These are phyloP conservation scores for Pseudozyma sp. DNA, from an alignment of 1,284 basidiomycete genomes.

Conservation along the genomic window DNA sequence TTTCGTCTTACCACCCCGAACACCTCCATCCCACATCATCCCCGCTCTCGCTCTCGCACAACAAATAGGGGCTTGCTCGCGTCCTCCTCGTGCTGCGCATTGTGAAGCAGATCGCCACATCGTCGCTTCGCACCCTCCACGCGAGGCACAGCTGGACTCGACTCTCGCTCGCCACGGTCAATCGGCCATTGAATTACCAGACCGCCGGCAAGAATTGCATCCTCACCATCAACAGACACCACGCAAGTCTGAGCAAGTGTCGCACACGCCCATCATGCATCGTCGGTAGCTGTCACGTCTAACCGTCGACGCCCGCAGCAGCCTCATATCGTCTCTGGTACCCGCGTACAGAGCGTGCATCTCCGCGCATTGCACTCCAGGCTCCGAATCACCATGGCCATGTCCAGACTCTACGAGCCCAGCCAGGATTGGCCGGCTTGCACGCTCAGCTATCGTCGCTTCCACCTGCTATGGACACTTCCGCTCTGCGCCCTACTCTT, in stretches of 20 bases:
- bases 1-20: neutral
- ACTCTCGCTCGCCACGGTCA: too few relatives aligned
- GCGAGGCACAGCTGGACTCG: too few relatives aligned
- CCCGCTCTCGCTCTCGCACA: too few relatives aligned
- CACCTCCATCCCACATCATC: neutral
- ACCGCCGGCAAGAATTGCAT: slow-evolving; percentile 1
- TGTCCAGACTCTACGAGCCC: slow-evolving; percentile 17
- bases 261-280: neutral
- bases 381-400: neutral
- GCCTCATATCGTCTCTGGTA: neutral
- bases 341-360: too few relatives aligned
- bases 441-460: slow-evolving; percentile 55
- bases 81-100: too few relatives aligned
- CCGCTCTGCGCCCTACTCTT: slow-evolving; percentile 52
- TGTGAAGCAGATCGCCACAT: too few relatives aligned
- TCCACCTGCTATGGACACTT: slow-evolving; percentile 59
- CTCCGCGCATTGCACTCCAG: too few relatives aligned
- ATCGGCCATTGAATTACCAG: neutral
- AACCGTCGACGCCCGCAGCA: neutral
- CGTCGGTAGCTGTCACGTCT: neutral
- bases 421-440: slow-evolving; percentile 45
- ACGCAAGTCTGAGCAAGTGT: neutral
- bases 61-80: too few relatives aligned
- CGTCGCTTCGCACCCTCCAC: too few relatives aligned
- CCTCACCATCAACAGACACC: neutral